Conservation (phyloP, 1,139 yeast genomes). For the Hansenula sp. region DNA sequence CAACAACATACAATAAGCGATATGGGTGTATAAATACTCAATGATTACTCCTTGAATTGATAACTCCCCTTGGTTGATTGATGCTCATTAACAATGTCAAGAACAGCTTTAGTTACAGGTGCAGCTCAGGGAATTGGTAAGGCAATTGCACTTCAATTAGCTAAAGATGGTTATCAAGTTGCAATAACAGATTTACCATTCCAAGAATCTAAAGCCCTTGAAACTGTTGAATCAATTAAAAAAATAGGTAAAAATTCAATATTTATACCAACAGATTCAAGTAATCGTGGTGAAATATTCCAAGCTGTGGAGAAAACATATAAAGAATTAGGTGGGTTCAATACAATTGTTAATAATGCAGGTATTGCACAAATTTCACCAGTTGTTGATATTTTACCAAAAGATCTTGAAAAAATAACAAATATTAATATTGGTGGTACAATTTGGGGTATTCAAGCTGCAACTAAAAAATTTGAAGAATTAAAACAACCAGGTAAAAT, state of each 20-base stretch:
- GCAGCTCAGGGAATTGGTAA: conserved; percentile 25
- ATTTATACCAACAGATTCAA: conserved; percentile 24
- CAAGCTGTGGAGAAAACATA: conserved; percentile 23
- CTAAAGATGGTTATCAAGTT: conserved; percentile 19
- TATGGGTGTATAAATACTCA: too few relatives aligned
- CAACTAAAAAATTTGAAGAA: conserved; percentile 24
- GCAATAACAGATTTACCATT: conserved; percentile 24
- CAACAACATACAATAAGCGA: too few relatives aligned
- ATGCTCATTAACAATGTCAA: neutral
- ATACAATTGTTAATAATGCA: conserved; percentile 29
- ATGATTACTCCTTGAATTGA: too few relatives aligned
- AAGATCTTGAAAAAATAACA: conserved; percentile 17
- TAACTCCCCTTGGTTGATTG: neutral
- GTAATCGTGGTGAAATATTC: conserved; percentile 20
- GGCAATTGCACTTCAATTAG: conserved; percentile 19
- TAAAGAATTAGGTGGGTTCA: conserved; percentile 25
- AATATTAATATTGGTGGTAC: conserved; percentile 27
- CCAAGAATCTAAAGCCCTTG: conserved; percentile 18
- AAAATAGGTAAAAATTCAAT: conserved; percentile 14
- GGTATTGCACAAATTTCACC: conserved; percentile 24
- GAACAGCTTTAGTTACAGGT: conserved; percentile 21
- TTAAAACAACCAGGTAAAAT: conserved; percentile 25
- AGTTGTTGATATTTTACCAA: conserved; percentile 22
- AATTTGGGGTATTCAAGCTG: conserved; percentile 30
- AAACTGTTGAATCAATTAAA: conserved; percentile 16